Evolutionary conservation across 164 flowering plant genomes (phyloP).

Genomic region (Amborella trichopoda): DNA sequence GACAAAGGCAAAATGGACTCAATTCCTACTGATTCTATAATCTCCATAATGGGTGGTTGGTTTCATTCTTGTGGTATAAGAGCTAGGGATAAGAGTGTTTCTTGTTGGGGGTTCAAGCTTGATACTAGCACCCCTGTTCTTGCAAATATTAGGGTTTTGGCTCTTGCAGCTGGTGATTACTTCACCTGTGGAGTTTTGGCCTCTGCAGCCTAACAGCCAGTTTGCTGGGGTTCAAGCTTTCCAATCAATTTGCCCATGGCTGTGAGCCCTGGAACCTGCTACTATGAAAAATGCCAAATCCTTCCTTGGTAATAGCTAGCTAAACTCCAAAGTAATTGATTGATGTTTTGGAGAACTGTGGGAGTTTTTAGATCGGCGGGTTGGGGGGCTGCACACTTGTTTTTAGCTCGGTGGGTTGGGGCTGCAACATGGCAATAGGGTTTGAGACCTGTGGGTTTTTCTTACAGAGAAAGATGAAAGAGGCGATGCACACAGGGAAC

Average conservation of each 20-base stretch:
- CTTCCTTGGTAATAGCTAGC: too few relatives aligned
- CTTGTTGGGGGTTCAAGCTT: conserved; percentile 77
- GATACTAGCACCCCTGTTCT: conserved; percentile 58
- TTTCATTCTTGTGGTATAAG: conserved; percentile 91
- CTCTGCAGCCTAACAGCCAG: conserved; percentile 41
- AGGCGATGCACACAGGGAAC: too few relatives aligned
- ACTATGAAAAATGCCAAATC: too few relatives aligned
- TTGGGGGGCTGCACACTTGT: too few relatives aligned
- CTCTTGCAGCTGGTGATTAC: conserved; percentile 84
- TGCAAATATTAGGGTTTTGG: conserved; percentile 34
- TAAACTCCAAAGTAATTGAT: too few relatives aligned
- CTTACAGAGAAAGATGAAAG: too few relatives aligned
- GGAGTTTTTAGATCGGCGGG: too few relatives aligned
- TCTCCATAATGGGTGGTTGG: conserved; percentile 70
- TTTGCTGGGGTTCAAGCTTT: conserved; percentile 87
- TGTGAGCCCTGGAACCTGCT: not conserved
- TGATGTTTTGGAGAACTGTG: too few relatives aligned
- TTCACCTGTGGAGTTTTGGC: conserved; percentile 81
- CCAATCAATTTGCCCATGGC: conserved; percentile 53
- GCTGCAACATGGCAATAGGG: too few relatives aligned
- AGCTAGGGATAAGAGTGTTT: conserved; percentile 41
- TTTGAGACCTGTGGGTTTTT: too few relatives aligned
- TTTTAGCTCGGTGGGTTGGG: too few relatives aligned
- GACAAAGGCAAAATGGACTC: conserved; percentile 49
- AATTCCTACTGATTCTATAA: conserved; percentile 48